Base-by-base conservation (phyloP, 1,284 basidiomycete genomes). In the Coriolopsis trogii region DNA sequence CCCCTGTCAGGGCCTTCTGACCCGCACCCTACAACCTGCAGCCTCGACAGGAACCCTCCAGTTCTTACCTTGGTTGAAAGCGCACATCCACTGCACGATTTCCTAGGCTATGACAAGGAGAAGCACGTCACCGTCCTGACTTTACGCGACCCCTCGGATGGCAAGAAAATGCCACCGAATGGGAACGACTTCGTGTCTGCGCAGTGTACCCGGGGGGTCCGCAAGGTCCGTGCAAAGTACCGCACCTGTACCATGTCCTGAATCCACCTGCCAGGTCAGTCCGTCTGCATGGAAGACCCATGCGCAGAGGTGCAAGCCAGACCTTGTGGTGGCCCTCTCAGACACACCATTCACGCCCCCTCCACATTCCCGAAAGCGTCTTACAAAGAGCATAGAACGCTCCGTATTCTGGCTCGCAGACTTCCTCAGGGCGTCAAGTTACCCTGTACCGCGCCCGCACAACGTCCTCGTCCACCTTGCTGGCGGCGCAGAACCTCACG, bases 301-400 rank as follows among this genome's bases (percentile, higher is more conserved):
- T 55, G 73, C 74, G 3, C 58, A 69, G 6, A 67, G 74, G 2
- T 82, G 79, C 64, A 74, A 78, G 21, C 89, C 91, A 0, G 89
- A 93, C 62, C 58, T 92, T 18, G 78, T 88, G 10, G 73, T 90
- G 50, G 83, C 90, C 0, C 73, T 92, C 15, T 76, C 81, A 1
- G 91, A 93, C 56, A 83, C 75, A 0, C 87, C 89, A 0, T 81
- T 81, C 63, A 87, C 84, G 0, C 59, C 72, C 1, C 76, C 80
- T 0, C 81, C 85, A 0, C 78, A 84, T 55, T 88, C 85, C 4
- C 86, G 89, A 62, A 91, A 87, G 59, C 81, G 90, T 9, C 67
- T 85, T 4, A 83, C 78, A 24, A 93, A 91, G 64, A 85, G 84
- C 63, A 76, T 92, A 45, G 84, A 88, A 42, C 75, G 90, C 20